Percentiles rank a stretch among this genome's conserved stretches.
Evolutionary conservation across 768 basidiomycete species (phyloP).

Genomic region (Lactarius quietus): DNA sequence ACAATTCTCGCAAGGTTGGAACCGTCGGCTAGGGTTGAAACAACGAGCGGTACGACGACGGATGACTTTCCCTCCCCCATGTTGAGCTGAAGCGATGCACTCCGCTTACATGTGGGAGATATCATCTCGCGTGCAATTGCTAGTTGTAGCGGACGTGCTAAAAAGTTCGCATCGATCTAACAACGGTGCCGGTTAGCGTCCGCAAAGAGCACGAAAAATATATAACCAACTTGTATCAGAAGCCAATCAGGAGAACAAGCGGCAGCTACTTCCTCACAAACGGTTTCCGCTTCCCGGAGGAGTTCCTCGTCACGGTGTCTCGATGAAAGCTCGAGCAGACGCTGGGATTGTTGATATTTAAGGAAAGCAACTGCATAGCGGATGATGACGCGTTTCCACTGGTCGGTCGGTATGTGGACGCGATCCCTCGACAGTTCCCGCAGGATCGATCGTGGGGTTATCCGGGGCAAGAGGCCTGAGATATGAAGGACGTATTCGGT

Average conservation of each 20-base stretch:
- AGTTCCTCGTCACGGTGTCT: neutral
- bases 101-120: slow-evolving; percentile 35
- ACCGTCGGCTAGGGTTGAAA: slow-evolving; percentile 41
- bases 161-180: slow-evolving; percentile 46
- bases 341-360: slow-evolving; percentile 9
- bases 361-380: slow-evolving; percentile 10
- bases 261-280: neutral
- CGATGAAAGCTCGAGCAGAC: slow-evolving; percentile 7
- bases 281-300: slow-evolving; percentile 1
- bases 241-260: slow-evolving; percentile 13
- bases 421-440: slow-evolving; percentile 28
- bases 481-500: neutral
- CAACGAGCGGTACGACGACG: slow-evolving; percentile 47
- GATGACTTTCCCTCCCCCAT: slow-evolving; percentile 58
- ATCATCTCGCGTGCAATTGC: slow-evolving; percentile 47
- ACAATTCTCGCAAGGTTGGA: slow-evolving; percentile 45
- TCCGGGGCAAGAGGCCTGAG: slow-evolving; percentile 10
- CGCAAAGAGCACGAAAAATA: neutral
- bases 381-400: neutral
- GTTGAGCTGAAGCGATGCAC: slow-evolving; percentile 47
- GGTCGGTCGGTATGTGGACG: slow-evolving; percentile 4
- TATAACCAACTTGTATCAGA: slow-evolving; percentile 13
- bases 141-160: slow-evolving; percentile 42
- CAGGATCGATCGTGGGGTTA: slow-evolving; percentile 10
- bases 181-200: neutral